Evolutionary conservation across 345 rosid genomes (phyloP).

Genomic region (Arabis alpina): DNA sequence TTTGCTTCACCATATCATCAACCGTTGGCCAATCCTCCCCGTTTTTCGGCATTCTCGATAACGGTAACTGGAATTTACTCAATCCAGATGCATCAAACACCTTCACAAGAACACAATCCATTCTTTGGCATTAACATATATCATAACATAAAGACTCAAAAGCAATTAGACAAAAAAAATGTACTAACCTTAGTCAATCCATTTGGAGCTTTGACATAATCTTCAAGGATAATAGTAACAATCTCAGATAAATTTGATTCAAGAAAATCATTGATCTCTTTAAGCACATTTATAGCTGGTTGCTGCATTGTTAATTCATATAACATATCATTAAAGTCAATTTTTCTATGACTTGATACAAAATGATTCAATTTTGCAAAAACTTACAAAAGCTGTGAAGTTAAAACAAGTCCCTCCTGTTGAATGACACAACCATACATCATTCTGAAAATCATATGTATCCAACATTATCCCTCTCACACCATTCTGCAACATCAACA

Average conservation of each 20-base stretch:
- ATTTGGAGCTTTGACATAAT: conserved; percentile 72
- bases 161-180: neutral
- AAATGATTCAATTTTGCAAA: neutral
- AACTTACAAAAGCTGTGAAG: conserved; percentile 85
- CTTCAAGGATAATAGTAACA: conserved; percentile 90
- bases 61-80: conserved; percentile 67
- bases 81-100: conserved; percentile 83
- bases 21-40: conserved; percentile 94
- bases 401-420: conserved; percentile 66
- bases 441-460: conserved; percentile 79
- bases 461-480: conserved; percentile 95
- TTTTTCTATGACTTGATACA: neutral
- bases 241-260: conserved; percentile 79
- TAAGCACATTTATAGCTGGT: conserved; percentile 82
- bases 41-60: conserved; percentile 75
- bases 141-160: too few species aligned
- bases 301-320: too few species aligned
- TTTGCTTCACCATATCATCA: conserved; percentile 83
- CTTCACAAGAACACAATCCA: neutral
- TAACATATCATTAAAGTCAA: neutral
- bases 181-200: conserved; percentile 64
- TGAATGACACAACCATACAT: conserved; percentile 94
- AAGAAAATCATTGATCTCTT: conserved; percentile 71
- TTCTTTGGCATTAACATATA: too few species aligned
- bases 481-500: conserved; percentile 66